phyloP scores from a whole-genome alignment of 805 yeast species.

The Lachancea fermentati region DNA sequence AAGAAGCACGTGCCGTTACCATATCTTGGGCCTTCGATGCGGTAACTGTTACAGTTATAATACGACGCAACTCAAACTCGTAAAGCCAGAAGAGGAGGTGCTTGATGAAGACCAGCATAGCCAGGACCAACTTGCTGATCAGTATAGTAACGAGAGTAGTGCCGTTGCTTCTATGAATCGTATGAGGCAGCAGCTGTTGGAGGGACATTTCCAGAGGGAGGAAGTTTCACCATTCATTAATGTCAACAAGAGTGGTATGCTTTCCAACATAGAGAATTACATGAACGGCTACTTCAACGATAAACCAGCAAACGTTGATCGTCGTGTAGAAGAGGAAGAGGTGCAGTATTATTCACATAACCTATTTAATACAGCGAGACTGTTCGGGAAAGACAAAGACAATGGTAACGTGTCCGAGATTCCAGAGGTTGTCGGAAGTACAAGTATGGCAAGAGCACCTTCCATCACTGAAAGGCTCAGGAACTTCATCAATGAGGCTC shows the following conservation, averaged over 20 bases:
- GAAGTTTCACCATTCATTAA: constrained; percentile 20
- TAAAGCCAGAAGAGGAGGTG: constrained; percentile 54
- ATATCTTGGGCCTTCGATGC: constrained; percentile 82
- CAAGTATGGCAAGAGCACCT: constrained; percentile 13
- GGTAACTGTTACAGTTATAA: constrained; percentile 84
- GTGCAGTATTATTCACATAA: constrained; percentile 16
- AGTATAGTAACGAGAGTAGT: constrained; percentile 1
- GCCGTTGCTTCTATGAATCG: constrained; percentile 3
- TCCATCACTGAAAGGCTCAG: constrained; percentile 15
- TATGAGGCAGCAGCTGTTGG: constrained; percentile 12
- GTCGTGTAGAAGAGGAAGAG: constrained; percentile 3
- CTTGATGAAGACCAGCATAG: constrained; percentile 3
- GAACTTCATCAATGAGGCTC: constrained; percentile 14
- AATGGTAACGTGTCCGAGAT: neutral
- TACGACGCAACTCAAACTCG: constrained; percentile 64
- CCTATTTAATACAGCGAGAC: constrained; percentile 15
- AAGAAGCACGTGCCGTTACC: constrained; percentile 68
- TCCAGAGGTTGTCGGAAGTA: constrained; percentile 2
- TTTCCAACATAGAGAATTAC: constrained; percentile 17
- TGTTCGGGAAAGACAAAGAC: constrained; percentile 9
- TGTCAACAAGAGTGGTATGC: constrained; percentile 14
- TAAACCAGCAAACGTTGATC: constrained; percentile 2
- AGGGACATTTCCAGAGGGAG: constrained; percentile 22
- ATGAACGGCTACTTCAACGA: constrained; percentile 19
- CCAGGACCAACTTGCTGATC: constrained; percentile 2